These are phyloP conservation scores for Suhomyces yuchorum DNA, from an alignment of 1,139 yeast species.

Conservation along the genomic window DNA sequence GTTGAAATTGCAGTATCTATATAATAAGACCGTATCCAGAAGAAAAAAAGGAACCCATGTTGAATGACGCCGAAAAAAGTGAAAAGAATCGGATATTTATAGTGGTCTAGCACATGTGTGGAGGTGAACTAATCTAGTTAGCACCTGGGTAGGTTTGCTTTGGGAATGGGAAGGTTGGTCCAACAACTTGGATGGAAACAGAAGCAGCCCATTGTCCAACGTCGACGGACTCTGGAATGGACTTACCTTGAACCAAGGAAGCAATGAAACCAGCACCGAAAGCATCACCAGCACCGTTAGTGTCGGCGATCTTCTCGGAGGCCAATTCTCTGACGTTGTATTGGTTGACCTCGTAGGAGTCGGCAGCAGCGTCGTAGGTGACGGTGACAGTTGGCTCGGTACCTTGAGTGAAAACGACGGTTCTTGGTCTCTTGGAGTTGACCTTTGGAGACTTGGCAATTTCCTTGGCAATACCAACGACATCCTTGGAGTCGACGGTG, in stretches of 20 bases:
- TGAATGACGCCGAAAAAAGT: slow-evolving; percentile 16
- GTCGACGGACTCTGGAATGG: slow-evolving; percentile 63
- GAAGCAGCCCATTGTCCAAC: slow-evolving; percentile 98
- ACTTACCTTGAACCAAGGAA: slow-evolving; percentile 76
- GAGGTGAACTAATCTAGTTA: slow-evolving; percentile 1
- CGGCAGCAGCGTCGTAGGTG: slow-evolving; percentile 50
- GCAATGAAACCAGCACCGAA: slow-evolving; percentile 98
- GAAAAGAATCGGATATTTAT: slow-evolving; percentile 2
- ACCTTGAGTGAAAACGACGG: slow-evolving; percentile 92
- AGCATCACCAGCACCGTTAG: slow-evolving; percentile 99
- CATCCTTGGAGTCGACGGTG: slow-evolving; percentile 54
- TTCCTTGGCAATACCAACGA: slow-evolving; percentile 76
- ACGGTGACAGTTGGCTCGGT: slow-evolving; percentile 84
- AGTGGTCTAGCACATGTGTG: background rate
- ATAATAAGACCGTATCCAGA: slow-evolving; percentile 9
- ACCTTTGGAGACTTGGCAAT: slow-evolving; percentile 80
- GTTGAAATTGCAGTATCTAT: slow-evolving; percentile 15
- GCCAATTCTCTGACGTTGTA: slow-evolving; percentile 75
- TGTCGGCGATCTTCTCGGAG: slow-evolving; percentile 71
- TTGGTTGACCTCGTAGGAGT: slow-evolving; percentile 48
- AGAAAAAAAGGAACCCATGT: slow-evolving; percentile 15
- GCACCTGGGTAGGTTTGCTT: slow-evolving; percentile 55
- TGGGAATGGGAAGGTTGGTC: slow-evolving; percentile 91
- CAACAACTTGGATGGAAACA: slow-evolving; percentile 86
- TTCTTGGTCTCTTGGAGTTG: slow-evolving; percentile 71